Conservation (phyloP, 2,329 filamentous ascomycete species). For the Penicillium sp. region DNA sequence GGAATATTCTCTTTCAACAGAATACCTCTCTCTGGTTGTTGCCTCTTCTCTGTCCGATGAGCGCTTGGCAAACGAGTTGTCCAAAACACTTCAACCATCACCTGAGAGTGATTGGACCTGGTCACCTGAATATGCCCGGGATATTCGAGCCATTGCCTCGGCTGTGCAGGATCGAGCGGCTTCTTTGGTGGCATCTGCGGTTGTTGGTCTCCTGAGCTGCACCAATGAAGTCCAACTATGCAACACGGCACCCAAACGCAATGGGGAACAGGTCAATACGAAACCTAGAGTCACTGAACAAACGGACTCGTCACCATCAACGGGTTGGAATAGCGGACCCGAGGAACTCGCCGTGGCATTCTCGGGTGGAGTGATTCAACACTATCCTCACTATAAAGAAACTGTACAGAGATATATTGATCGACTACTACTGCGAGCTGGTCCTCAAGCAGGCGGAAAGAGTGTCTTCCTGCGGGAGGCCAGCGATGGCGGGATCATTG, state of each 20-base stretch:
- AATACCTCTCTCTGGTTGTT: slow-evolving; percentile 66
- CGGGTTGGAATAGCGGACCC: slow-evolving; percentile 34
- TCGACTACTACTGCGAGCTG: slow-evolving; percentile 42
- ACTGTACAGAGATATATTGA: slow-evolving; percentile 70
- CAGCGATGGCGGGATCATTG: slow-evolving; percentile 52
- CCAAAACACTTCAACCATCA: slow-evolving; percentile 51
- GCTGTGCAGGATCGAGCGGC: slow-evolving; percentile 68
- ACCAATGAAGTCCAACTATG: slow-evolving; percentile 59
- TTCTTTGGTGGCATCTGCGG: slow-evolving; percentile 67
- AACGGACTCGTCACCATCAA: slow-evolving; percentile 3
- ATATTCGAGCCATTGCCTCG: slow-evolving; percentile 63
- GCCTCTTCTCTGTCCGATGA: slow-evolving; percentile 51
- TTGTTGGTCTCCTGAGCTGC: slow-evolving; percentile 63
- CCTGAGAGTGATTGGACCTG: slow-evolving; percentile 52
- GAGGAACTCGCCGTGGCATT: slow-evolving; percentile 71
- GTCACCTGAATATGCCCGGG: slow-evolving; percentile 58
- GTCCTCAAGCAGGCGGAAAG: slow-evolving; percentile 46
- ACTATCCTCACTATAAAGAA: slow-evolving; percentile 68
- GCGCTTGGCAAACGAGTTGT: slow-evolving; percentile 43
- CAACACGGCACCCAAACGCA: slow-evolving; percentile 11
- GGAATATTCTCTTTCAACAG: slow-evolving; percentile 62
- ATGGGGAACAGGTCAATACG: background rate
- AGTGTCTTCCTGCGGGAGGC: slow-evolving; percentile 51
- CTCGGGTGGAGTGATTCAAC: slow-evolving; percentile 72
- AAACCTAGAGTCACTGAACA: slow-evolving; percentile 9